Conservation (phyloP, 306 rosid species). For the Chamaecrista fasciculata region DNA sequence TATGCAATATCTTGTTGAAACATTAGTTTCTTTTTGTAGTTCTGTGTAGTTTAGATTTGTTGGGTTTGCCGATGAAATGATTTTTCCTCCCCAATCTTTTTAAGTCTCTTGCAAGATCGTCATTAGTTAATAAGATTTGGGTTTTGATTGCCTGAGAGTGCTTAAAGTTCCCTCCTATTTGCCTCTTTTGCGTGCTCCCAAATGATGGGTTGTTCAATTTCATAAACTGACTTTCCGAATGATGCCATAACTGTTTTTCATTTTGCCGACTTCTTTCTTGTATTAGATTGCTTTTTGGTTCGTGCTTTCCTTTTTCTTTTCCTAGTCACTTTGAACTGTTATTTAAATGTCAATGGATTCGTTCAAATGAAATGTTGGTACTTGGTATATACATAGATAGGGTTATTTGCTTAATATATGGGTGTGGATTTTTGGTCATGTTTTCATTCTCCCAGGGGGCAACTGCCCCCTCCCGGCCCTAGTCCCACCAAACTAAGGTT, state of each 20-base stretch:
- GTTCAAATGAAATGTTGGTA: not conserved
- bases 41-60: no score
- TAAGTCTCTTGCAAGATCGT: no score
- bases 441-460: constrained; percentile 8
- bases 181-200: no score
- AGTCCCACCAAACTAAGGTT: no score
- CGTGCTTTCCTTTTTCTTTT: not conserved
- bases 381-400: not conserved
- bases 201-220: no score
- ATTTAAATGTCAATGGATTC: not conserved
- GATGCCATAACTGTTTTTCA: not conserved
- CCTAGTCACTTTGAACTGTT: no score
- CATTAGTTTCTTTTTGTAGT: no score
- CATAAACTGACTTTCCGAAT: no score
- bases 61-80: not conserved
- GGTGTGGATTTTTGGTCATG: not conserved
- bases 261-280: not conserved
- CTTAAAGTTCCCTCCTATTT: no score
- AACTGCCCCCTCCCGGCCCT: not conserved
- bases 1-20: no score
- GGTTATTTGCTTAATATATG: not conserved
- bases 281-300: not conserved
- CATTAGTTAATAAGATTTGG: no score
- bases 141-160: no score
- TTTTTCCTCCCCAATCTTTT: not conserved